Base-by-base conservation (phyloP, 2,329 filamentous ascomycete genomes). In the Cytospora piceae region DNA sequence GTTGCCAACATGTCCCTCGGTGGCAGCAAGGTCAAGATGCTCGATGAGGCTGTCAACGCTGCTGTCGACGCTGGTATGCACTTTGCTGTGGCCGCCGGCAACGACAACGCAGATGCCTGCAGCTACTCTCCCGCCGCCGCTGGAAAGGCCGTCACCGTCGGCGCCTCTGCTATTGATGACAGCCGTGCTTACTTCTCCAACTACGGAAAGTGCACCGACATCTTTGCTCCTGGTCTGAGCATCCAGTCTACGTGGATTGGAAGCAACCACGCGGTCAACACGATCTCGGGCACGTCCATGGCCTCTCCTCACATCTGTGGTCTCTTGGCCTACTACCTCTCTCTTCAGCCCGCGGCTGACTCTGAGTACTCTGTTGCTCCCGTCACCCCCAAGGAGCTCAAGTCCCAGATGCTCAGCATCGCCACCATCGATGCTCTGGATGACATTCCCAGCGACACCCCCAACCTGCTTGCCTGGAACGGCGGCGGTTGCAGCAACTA, bases 121-220 rank as follows among this genome's bases (percentile, higher is more conserved):
- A 96, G 95, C 85, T 99, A 98, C 87, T 99, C 95, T 51, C 95
- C 95, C 67, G 96, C 95, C 74, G 92, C 94, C 70, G 93, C 96
- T 73, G 85, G 87, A 74, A 93, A 96, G 76, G 94, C 95, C 72
- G 88, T 99, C 78, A 99, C 95, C 66, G 95, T 99, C 70, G 96
- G 94, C 80, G 95, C 95, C 72, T 96, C 93, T 55, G 95, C 92
- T 72, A 87, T 99, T 67, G 88, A 90, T 75, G 95, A 99, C 77
- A 92, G 93, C 85, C 94, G 95, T 81, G 95, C 95, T 71, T 99
- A 98, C 88, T 99, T 99, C 89, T 99, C 96, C 88, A 99, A 99
- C 91, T 98, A 90, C 80, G 95, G 95, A 80, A 95, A 94, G 86
- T 99, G 95, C 87, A 97, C 94, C 78, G 95, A 99, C 81, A 97